Evolutionary conservation across 2,329 filamentous ascomycete species (phyloP).

Genomic region (Tolypocladium album): DNA sequence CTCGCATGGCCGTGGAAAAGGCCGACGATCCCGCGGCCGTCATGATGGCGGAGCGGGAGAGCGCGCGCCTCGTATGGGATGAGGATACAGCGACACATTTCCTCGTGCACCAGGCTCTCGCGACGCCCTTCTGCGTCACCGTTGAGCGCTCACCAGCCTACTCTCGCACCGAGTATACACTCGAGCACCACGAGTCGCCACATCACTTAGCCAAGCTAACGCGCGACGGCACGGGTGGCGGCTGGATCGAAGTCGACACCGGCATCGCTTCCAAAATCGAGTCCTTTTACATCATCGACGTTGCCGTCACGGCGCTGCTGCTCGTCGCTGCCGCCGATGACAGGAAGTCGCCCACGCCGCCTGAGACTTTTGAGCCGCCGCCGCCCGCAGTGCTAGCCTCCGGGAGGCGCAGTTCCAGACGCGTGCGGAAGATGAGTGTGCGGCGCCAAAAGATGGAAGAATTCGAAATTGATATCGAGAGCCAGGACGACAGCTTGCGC

Average conservation of each 20-base stretch:
- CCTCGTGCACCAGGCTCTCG: slow-evolving; percentile 51
- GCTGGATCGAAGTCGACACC: slow-evolving; percentile 52
- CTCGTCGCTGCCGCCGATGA: slow-evolving; percentile 49
- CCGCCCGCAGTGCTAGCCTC: slow-evolving; percentile 23
- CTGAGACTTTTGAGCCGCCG: slow-evolving; percentile 50
- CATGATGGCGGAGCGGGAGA: slow-evolving; percentile 55
- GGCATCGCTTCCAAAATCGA: slow-evolving; percentile 48
- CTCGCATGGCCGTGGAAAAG: slow-evolving; percentile 50
- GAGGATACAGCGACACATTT: slow-evolving; percentile 48
- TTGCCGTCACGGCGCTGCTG: slow-evolving; percentile 48
- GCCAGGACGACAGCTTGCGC: slow-evolving; percentile 38
- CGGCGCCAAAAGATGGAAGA: slow-evolving; percentile 37
- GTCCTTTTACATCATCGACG: slow-evolving; percentile 51
- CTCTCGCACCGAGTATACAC: slow-evolving; percentile 51
- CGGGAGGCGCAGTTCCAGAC: slow-evolving; percentile 10
- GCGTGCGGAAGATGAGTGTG: slow-evolving; percentile 19
- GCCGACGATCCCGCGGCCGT: slow-evolving; percentile 48
- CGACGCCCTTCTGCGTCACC: slow-evolving; percentile 51
- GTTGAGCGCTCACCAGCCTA: slow-evolving; percentile 48
- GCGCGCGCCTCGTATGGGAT: slow-evolving; percentile 62
- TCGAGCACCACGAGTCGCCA: slow-evolving; percentile 54
- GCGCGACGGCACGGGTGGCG: slow-evolving; percentile 46
- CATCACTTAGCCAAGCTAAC: slow-evolving; percentile 50
- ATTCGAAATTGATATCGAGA: slow-evolving; percentile 52
- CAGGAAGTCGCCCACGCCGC: slow-evolving; percentile 27